phyloP scores from a whole-genome alignment of 768 basidiomycete genomes.

The Boletellus ananas region DNA sequence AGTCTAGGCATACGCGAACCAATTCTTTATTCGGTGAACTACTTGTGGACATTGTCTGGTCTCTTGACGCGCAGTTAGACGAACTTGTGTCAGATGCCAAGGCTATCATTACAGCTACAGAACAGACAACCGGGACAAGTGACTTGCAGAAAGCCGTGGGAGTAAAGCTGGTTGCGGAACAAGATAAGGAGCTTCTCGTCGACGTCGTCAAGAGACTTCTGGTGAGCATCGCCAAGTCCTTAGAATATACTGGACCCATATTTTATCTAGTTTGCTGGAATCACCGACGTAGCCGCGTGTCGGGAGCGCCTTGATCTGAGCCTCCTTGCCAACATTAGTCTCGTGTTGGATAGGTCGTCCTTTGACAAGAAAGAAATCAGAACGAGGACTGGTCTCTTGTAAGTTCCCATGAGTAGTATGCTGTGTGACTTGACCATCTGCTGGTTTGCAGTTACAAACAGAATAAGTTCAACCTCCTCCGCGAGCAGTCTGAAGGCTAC shows the following conservation, averaged over 20 bases:
- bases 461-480: constrained; percentile 95
- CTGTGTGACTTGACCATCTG: neutral
- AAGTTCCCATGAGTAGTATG: constrained; percentile 30
- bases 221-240: constrained; percentile 33
- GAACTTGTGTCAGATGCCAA: constrained; percentile 60
- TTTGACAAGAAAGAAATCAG: constrained; percentile 80
- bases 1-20: constrained; percentile 36
- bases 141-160: constrained; percentile 35
- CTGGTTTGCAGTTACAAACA: constrained; percentile 77
- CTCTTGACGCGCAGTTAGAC: constrained; percentile 72
- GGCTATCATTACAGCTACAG: constrained; percentile 34
- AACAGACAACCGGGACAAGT: constrained; percentile 18
- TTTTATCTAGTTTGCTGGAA: constrained; percentile 46
- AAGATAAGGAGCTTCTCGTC: constrained; percentile 59
- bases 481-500: constrained; percentile 97
- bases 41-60: constrained; percentile 80
- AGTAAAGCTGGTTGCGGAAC: constrained; percentile 51
- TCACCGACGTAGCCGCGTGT: constrained; percentile 59
- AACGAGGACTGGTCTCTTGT: constrained; percentile 79
- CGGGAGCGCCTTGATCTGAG: constrained; percentile 71
- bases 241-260: neutral
- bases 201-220: constrained; percentile 57
- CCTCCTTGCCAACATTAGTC: constrained; percentile 57
- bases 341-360: constrained; percentile 62
- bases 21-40: constrained; percentile 56